Percentiles rank a stretch among this genome's conserved stretches.
These are phyloP conservation scores for Cercophora scortea DNA, from an alignment of 495 filamentous ascomycete genomes.

Conservation along the genomic window DNA sequence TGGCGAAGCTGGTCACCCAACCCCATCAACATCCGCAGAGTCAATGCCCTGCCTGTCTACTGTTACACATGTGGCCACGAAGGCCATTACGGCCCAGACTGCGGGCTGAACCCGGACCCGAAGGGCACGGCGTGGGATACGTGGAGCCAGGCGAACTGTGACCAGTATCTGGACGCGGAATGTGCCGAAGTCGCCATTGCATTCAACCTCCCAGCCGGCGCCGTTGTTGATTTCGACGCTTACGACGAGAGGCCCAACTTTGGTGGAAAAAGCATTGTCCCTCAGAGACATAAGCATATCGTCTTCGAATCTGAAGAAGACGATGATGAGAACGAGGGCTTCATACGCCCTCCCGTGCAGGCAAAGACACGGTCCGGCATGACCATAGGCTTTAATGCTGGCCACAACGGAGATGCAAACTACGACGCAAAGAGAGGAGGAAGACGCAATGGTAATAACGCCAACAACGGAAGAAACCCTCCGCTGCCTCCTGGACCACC, in stretches of 20 bases:
- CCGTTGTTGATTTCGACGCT: neutral
- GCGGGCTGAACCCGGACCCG: conserved; percentile 11
- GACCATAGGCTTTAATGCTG: too few relatives aligned
- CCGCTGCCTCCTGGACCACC: conserved; percentile 16
- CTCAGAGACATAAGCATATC: conserved; percentile 30
- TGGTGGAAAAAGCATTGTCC: conserved; percentile 27
- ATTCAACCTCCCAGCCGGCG: neutral
- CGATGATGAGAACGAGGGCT: conserved; percentile 35
- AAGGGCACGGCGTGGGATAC: conserved; percentile 15
- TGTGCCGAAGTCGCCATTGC: conserved; percentile 23
- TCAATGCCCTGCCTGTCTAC: conserved; percentile 28
- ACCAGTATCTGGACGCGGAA: conserved; percentile 28
- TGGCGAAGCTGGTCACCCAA: conserved; percentile 28
- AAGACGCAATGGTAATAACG: conserved; percentile 1
- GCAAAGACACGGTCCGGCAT: neutral
- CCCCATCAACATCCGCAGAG: conserved; percentile 17
- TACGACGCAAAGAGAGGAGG: neutral
- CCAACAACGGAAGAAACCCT: conserved; percentile 1
- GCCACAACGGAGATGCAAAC: too few relatives aligned
- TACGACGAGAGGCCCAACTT: conserved; percentile 20
- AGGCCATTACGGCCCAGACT: conserved; percentile 32
- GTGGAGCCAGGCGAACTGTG: conserved; percentile 26
- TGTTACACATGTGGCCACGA: conserved; percentile 34
- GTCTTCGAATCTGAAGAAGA: conserved; percentile 31
- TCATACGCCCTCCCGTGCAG: conserved; percentile 28